phyloP scores from a whole-genome alignment of 192 early-diverging fungal genomes.

The Coemansia sp. region DNA sequence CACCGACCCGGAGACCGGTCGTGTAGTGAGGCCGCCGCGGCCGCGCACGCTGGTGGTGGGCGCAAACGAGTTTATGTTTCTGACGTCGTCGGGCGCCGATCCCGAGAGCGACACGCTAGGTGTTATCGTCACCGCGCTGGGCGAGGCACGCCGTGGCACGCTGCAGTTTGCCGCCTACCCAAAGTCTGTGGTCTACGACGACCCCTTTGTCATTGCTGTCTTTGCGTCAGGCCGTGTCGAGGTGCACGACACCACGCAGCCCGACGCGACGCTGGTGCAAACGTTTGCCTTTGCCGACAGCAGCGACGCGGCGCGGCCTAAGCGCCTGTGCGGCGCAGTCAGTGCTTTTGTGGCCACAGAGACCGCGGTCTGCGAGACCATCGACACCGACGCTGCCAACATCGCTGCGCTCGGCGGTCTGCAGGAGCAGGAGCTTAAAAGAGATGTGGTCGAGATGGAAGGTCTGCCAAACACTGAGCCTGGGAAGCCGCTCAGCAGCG shows the following conservation, averaged over 20 bases:
- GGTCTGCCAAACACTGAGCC: neutral
- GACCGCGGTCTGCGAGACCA: constrained; percentile 22
- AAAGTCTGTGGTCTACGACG: constrained; percentile 40
- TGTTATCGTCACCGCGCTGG: constrained; percentile 51
- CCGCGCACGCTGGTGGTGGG: constrained; percentile 52
- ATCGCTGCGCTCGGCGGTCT: neutral
- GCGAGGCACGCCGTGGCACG: constrained; percentile 52
- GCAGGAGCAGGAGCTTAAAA: neutral
- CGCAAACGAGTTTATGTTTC: constrained; percentile 49
- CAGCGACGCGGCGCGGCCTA: constrained; percentile 11
- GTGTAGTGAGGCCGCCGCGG: constrained; percentile 38
- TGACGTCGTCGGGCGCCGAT: constrained; percentile 41
- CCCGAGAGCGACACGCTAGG: constrained; percentile 36
- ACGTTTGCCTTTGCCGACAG: constrained; percentile 7
- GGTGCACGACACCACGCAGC: constrained; percentile 37
- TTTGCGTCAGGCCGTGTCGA: constrained; percentile 35
- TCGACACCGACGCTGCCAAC: constrained; percentile 4
- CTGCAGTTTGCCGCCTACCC: constrained; percentile 52
- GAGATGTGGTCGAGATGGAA: constrained; percentile 11
- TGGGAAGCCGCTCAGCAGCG: constrained; percentile 24
- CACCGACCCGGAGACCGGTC: constrained; percentile 27
- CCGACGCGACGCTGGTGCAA: constrained; percentile 38
- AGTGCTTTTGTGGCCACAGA: constrained; percentile 12
- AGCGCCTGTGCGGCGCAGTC: constrained; percentile 16
- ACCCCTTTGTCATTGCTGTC: constrained; percentile 32